phyloP scores from a whole-genome alignment of 805 yeast genomes.

The Lipomyces orientalis region DNA sequence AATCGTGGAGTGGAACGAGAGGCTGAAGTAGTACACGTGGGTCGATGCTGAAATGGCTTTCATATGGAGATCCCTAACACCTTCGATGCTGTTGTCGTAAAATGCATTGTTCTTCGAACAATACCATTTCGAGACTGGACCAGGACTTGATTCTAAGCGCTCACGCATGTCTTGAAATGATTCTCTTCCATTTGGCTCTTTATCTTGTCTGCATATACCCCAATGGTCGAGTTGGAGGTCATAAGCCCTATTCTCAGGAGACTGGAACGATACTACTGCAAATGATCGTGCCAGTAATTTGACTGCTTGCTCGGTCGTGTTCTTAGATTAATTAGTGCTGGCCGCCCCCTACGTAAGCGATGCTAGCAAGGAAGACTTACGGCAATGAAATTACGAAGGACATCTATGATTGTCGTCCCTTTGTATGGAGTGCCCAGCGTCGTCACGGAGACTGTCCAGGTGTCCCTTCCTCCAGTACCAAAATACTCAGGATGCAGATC shows the following conservation, averaged over 20 bases:
- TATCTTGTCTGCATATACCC: background rate
- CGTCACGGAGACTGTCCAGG: background rate
- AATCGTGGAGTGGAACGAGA: slow-evolving; percentile 4
- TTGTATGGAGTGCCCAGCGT: background rate
- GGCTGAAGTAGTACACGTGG: background rate
- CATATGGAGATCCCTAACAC: background rate
- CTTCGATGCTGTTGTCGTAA: slow-evolving; percentile 1
- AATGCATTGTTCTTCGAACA: background rate
- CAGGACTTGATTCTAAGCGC: background rate
- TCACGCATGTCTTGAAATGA: background rate
- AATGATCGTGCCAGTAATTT: background rate
- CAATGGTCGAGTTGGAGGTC: slow-evolving; percentile 9
- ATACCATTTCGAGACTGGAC: background rate
- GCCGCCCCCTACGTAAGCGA: background rate
- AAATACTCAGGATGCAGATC: slow-evolving; percentile 2
- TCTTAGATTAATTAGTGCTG: background rate
- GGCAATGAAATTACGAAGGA: background rate
- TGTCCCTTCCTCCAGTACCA: background rate
- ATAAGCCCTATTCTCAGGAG: background rate
- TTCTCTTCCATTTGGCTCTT: background rate
- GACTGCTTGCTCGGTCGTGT: background rate
- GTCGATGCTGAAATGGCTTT: background rate
- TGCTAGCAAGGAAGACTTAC: background rate
- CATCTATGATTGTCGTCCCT: slow-evolving; percentile 3
- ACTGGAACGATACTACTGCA: background rate